Evolutionary conservation across 1,284 basidiomycete genomes (phyloP).

Genomic region (Cryptococcus depauperatus): DNA sequence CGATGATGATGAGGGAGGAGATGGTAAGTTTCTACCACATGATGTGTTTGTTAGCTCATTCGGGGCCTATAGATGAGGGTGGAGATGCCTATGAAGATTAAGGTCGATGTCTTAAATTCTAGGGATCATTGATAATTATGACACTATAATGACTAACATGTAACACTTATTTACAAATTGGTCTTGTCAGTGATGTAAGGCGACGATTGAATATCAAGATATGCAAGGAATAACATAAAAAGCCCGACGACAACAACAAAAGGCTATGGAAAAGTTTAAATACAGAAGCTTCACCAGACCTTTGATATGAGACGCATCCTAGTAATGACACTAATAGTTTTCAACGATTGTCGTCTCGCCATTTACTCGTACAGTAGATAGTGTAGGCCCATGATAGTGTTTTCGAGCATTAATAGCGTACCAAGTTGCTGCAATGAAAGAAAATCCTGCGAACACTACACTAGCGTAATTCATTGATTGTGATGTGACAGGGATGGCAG

Average conservation of each 20-base stretch:
- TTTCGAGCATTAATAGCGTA: slow-evolving; percentile 38
- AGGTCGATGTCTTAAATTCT: not conserved
- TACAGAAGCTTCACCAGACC: too few relatives aligned
- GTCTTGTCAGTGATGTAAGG: too few relatives aligned
- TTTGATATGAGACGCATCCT: too few relatives aligned
- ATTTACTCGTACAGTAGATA: slow-evolving; percentile 12
- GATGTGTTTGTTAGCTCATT: not conserved
- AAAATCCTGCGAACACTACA: slow-evolving; percentile 42
- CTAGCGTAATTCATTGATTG: slow-evolving; percentile 46
- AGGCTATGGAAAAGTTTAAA: too few relatives aligned
- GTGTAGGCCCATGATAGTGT: slow-evolving; percentile 28
- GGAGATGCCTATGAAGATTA: slow-evolving; percentile 4
- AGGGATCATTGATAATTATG: not conserved
- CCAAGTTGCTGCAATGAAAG: slow-evolving; percentile 39
- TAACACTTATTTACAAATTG: too few relatives aligned
- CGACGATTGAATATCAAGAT: not conserved
- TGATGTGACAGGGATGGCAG: slow-evolving; percentile 41
- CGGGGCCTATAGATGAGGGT: not conserved
- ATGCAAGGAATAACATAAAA: too few relatives aligned
- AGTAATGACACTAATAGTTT: not conserved
- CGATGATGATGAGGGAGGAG: slow-evolving; percentile 40
- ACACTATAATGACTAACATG: slow-evolving; percentile 1
- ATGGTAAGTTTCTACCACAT: slow-evolving; percentile 20
- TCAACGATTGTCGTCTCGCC: not conserved
- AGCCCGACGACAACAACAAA: not conserved